Conservation (phyloP, 202 grass and related monocot genomes). For the Eragrostis tef region DNA sequence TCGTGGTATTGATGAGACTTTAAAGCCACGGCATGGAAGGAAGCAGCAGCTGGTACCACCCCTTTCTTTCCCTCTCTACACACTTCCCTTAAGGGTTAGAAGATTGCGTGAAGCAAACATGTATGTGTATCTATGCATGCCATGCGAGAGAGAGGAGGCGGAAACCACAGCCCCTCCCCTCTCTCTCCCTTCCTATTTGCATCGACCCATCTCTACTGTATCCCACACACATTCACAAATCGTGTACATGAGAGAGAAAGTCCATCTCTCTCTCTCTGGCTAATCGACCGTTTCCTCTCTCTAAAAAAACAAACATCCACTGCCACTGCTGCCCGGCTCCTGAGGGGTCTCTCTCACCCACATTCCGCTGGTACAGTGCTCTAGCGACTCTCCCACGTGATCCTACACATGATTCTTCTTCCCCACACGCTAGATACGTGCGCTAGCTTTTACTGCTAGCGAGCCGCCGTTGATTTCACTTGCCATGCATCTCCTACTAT, state of each 20-base stretch:
- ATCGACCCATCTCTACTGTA: not conserved
- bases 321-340: not conserved
- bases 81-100: constrained; percentile 61
- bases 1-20: constrained; percentile 81
- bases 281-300: too few species aligned
- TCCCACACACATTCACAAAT: not conserved
- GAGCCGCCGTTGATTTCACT: constrained; percentile 9
- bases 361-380: constrained; percentile 48
- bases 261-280: too few species aligned
- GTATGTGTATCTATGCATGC: constrained; percentile 11
- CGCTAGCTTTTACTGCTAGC: constrained; percentile 29
- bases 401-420: constrained; percentile 58
- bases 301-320: not conserved
- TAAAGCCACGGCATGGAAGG: constrained; percentile 82
- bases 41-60: constrained; percentile 56
- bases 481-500: not conserved
- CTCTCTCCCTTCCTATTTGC: constrained; percentile 35
- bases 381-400: constrained; percentile 49
- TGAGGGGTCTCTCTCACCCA: constrained; percentile 49
- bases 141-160: constrained; percentile 2
- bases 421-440: constrained; percentile 55
- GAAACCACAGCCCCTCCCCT: not conserved
- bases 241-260: too few species aligned
- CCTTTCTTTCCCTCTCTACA: constrained; percentile 51
- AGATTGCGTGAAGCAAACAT: constrained; percentile 99